Conservation (phyloP, 306 rosid species). For the Prunus persica region Prunus_persica_NCBIv2 NC_034010.1:26952001-26952500, state of each 20-base stretch:
- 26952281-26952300: neutral
- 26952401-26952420: slow-evolving; percentile 20
- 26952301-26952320: slow-evolving; percentile 30
- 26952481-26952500: slow-evolving; percentile 59
- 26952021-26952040: neutral
- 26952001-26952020: no score
- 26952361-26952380: slow-evolving; percentile 27
- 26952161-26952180: slow-evolving; percentile 33
- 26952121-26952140: slow-evolving; percentile 37
- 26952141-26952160: slow-evolving; percentile 20
- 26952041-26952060: no score
- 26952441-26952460: slow-evolving; percentile 63
- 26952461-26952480: slow-evolving; percentile 91
- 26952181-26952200: slow-evolving; percentile 31
- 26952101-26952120: slow-evolving; percentile 1
- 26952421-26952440: neutral
- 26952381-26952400: slow-evolving; percentile 3
- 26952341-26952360: slow-evolving; percentile 27
- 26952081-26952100: neutral
- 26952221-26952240: slow-evolving; percentile 2
- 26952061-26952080: neutral
- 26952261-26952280: neutral
- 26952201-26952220: slow-evolving; percentile 28
- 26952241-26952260: slow-evolving; percentile 1
- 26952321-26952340: neutral